Percentiles rank a stretch among this genome's conserved stretches.
Conservation (phyloP, 345 rosid genomes). For the Aurinia saxatilis region DNA sequence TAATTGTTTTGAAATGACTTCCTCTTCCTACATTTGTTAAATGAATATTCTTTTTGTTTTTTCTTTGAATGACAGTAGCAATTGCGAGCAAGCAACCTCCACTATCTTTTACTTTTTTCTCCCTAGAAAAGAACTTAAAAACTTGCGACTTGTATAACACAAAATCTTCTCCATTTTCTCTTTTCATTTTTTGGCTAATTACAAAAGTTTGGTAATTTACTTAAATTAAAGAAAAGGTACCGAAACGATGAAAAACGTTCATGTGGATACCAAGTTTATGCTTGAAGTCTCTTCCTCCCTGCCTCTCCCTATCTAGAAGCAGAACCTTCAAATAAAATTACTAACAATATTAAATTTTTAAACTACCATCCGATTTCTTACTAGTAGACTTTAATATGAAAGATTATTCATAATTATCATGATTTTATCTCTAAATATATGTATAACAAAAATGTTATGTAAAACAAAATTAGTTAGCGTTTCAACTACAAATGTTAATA, state of each 20-base stretch:
- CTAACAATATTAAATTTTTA: background rate
- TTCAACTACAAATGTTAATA: background rate
- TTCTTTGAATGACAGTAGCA: background rate
- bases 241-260: slow-evolving; percentile 6
- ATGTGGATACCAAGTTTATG: slow-evolving; percentile 2
- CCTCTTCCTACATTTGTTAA: background rate
- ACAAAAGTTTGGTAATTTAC: background rate
- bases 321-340: background rate
- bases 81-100: slow-evolving; percentile 24
- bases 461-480: background rate
- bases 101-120: background rate
- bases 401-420: too few relatives aligned
- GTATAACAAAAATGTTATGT: background rate
- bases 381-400: too few relatives aligned
- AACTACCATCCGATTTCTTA: too few relatives aligned
- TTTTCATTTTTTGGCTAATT: background rate
- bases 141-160: slow-evolving; percentile 8
- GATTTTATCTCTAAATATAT: background rate
- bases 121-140: slow-evolving; percentile 15
- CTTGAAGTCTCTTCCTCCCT: slow-evolving; percentile 6
- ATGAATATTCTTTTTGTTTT: background rate
- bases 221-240: background rate
- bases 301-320: background rate
- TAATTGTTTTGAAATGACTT: background rate
- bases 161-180: background rate